These are phyloP conservation scores for Aspergillus thermomutatus DNA, from an alignment of 2,329 filamentous ascomycete species.

Conservation along the genomic window DNA sequence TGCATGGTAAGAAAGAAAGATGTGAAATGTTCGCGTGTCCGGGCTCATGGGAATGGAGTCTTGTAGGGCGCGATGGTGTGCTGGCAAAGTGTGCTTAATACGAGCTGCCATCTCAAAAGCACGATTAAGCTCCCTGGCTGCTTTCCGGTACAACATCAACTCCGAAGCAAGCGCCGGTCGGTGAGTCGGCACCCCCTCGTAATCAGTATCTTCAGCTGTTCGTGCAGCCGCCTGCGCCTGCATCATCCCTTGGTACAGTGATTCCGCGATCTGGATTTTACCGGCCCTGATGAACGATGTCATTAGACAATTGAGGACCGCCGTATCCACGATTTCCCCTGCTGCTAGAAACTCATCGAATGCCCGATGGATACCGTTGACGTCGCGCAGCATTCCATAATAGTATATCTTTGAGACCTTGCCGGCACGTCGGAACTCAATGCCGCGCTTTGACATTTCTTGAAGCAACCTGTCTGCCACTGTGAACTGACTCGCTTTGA, in stretches of 20 bases:
- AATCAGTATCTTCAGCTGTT: slow-evolving; percentile 26
- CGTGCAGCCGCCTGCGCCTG: slow-evolving; percentile 45
- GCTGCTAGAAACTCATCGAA: slow-evolving; percentile 81
- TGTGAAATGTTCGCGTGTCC: slow-evolving; percentile 73
- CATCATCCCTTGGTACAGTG: slow-evolving; percentile 84
- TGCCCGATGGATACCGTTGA: slow-evolving; percentile 68
- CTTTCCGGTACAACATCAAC: slow-evolving; percentile 35
- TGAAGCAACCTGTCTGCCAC: slow-evolving; percentile 80
- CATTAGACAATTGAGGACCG: slow-evolving; percentile 83
- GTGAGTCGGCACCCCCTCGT: slow-evolving; percentile 17
- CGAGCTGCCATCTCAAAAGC: slow-evolving; percentile 46
- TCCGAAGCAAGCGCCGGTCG: slow-evolving; percentile 28
- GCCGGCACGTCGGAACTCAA: slow-evolving; percentile 73
- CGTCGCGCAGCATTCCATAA: slow-evolving; percentile 71
- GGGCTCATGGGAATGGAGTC: slow-evolving; percentile 64
- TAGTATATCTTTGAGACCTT: slow-evolving; percentile 80
- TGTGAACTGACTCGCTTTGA: slow-evolving; percentile 77
- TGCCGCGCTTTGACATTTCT: slow-evolving; percentile 70
- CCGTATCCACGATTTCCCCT: slow-evolving; percentile 83
- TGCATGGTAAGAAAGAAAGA: slow-evolving; percentile 74
- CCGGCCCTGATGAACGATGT: slow-evolving; percentile 71
- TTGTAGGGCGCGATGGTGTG: slow-evolving; percentile 61
- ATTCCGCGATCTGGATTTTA: slow-evolving; percentile 72
- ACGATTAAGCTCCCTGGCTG: slow-evolving; percentile 44
- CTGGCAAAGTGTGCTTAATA: slow-evolving; percentile 48